phyloP scores from a whole-genome alignment of 306 rosid genomes.

The Carpinus fangiana region DNA sequence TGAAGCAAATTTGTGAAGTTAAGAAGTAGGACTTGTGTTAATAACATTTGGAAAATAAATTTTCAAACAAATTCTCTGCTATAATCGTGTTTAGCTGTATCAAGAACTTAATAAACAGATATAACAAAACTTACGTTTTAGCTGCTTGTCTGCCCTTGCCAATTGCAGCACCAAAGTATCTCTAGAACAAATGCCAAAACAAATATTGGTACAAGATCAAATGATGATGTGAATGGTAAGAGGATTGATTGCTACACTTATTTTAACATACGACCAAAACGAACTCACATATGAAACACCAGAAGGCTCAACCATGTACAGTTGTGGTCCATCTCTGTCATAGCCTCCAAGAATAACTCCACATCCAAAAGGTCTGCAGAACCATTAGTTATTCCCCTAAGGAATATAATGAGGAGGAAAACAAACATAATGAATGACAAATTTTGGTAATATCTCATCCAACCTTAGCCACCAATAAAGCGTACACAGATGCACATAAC shows the following conservation, averaged over 20 bases:
- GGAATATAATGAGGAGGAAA: conserved; percentile 22
- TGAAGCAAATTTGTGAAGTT: background rate
- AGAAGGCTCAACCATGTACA: conserved; percentile 97
- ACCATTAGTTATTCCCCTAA: conserved; percentile 17
- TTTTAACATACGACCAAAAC: conserved; percentile 16
- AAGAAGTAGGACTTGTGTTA: background rate
- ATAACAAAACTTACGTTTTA: conserved; percentile 74
- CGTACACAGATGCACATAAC: conserved; percentile 97
- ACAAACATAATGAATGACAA: conserved; percentile 19
- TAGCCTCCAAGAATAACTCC: conserved; percentile 97
- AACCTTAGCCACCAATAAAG: conserved; percentile 99
- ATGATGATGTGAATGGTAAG: conserved; percentile 9
- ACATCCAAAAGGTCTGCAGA: conserved; percentile 94
- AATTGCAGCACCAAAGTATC: conserved; percentile 97
- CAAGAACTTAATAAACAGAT: conserved; percentile 5
- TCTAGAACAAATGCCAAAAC: conserved; percentile 47
- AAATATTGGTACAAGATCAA: conserved; percentile 27
- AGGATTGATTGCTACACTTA: background rate
- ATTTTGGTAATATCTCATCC: conserved; percentile 15
- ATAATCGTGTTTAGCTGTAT: background rate
- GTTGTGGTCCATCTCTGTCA: conserved; percentile 97
- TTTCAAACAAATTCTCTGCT: background rate
- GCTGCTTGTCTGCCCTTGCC: conserved; percentile 99
- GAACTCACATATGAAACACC: conserved; percentile 87
- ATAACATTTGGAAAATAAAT: background rate